phyloP scores from a whole-genome alignment of 2,329 filamentous ascomycete species.

The Colletotrichum liriopes region DNA sequence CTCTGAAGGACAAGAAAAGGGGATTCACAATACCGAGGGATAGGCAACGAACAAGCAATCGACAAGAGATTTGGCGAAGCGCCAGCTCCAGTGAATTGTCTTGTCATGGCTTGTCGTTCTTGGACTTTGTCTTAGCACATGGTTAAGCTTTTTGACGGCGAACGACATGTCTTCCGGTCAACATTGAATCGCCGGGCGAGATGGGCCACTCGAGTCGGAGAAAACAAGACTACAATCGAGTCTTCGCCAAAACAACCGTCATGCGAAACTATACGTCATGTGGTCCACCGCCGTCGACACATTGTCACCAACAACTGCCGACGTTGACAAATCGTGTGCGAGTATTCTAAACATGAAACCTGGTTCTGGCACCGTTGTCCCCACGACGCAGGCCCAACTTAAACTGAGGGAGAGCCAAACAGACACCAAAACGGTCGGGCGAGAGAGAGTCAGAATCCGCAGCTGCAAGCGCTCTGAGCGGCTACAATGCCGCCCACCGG shows the following conservation, averaged over 20 bases:
- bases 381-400: conserved; percentile 34
- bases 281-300: conserved; percentile 22
- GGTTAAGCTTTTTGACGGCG: conserved; percentile 29
- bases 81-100: conserved; percentile 5
- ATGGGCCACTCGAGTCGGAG: conserved; percentile 1
- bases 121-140: conserved; percentile 19
- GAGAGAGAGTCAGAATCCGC: conserved; percentile 25
- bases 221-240: not conserved
- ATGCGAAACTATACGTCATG: conserved; percentile 35
- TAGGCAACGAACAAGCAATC: conserved; percentile 30
- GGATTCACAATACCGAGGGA: conserved; percentile 1
- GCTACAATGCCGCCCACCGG: conserved; percentile 14
- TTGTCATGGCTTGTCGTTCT: conserved; percentile 26
- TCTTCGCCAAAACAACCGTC: not conserved
- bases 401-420: conserved; percentile 20
- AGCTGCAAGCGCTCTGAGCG: conserved; percentile 41
- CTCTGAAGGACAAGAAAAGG: not conserved
- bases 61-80: conserved; percentile 35
- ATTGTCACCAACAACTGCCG: conserved; percentile 39
- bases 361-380: conserved; percentile 36
- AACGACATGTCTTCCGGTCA: conserved; percentile 4
- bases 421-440: conserved; percentile 8
- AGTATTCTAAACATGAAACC: conserved; percentile 41
- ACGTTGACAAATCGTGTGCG: conserved; percentile 41
- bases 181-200: not conserved